Base-by-base conservation (phyloP, 345 rosid species). In the Aurinia saxatilis region DNA sequence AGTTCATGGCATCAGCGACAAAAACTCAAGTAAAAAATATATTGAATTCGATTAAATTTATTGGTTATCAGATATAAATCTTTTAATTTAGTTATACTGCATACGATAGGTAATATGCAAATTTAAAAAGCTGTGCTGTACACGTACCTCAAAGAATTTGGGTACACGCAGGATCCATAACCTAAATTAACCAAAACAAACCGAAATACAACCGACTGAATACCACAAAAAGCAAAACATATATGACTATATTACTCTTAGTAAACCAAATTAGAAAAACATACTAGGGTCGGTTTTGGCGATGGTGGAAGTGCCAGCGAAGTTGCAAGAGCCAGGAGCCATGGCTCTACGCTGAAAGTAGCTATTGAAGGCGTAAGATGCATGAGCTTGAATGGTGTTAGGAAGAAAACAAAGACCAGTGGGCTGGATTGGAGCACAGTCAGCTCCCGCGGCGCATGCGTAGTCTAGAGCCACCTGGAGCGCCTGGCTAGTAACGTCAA, bases 341-440 rank as follows among this genome's bases (percentile, higher is more conserved):
- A 85, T 81, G 63, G 36, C 50, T 50, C 72, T 76, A 52, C 86
- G 80, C 21, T 85, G 90, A 59, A 61, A 88, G 71, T 76, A 88
- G 75, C 92, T 88, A 51, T 88, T 85, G 78, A 83, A 88, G 18
- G 96, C 90, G 47, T 85, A 88, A 30, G 96, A 88, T 18, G 96
- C 83, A 29, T 88, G 96, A 21, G 90, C 92, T 15, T 73, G 83
- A 15, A 85, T 30, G 0, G 90, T 83, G 62, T 88, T 85, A 1
- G 96, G 92, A 5, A 85, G 81, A 44, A 71, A 85, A 35, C 96
- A 88, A 0, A 83, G 73, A 1, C 92, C 90, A 29, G 21, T 48
- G 0, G 90, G 30, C 55, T 58, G 82, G 2, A 88, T 50, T 2
- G 92, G 84, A 19, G 50, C 72, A 53, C 96, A 88, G 72, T 88